Evolutionary conservation across 352 stramenopile species (phyloP).

Genomic region (Phytophthora lateralis): DNA sequence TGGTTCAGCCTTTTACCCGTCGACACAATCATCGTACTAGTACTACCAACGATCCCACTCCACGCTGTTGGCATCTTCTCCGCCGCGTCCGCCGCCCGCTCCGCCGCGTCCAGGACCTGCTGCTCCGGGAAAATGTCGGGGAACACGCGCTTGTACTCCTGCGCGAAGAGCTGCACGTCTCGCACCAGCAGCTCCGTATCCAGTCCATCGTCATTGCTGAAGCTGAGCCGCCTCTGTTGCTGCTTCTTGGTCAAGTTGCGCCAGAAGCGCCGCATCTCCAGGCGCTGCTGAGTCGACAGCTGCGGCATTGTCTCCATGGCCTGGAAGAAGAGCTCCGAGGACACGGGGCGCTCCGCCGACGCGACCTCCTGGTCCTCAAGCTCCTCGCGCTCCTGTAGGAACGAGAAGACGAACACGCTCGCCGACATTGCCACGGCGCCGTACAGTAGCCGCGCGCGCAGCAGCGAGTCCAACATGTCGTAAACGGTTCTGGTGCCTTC

Average conservation of each 20-base stretch:
- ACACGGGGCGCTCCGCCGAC: conserved; percentile 56
- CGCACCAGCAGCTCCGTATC: conserved; percentile 46
- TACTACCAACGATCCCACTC: conserved; percentile 78
- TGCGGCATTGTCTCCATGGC: conserved; percentile 62
- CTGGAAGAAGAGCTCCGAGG: conserved; percentile 63
- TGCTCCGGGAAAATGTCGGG: conserved; percentile 78
- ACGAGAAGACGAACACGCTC: conserved; percentile 78
- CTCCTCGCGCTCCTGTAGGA: conserved; percentile 81
- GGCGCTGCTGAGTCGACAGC: conserved; percentile 60
- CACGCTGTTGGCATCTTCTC: conserved; percentile 40
- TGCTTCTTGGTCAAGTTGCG: conserved; percentile 69
- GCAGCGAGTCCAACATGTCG: conserved; percentile 38
- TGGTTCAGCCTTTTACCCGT: conserved; percentile 84
- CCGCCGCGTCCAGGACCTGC: conserved; percentile 61
- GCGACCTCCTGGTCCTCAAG: conserved; percentile 64
- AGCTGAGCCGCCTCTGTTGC: conserved; percentile 20
- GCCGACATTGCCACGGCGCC: conserved; percentile 82
- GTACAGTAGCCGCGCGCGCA: conserved; percentile 67
- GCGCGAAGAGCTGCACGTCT: conserved; percentile 76
- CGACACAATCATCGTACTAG: conserved; percentile 79
- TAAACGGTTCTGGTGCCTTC: conserved; percentile 1
- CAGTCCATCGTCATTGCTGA: neutral
- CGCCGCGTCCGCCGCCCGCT: conserved; percentile 47
- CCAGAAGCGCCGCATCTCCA: conserved; percentile 83
- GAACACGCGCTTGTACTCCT: conserved; percentile 85